Conservation (phyloP, 176 grass and related monocot species). For the Raddia distichophylla region DNA sequence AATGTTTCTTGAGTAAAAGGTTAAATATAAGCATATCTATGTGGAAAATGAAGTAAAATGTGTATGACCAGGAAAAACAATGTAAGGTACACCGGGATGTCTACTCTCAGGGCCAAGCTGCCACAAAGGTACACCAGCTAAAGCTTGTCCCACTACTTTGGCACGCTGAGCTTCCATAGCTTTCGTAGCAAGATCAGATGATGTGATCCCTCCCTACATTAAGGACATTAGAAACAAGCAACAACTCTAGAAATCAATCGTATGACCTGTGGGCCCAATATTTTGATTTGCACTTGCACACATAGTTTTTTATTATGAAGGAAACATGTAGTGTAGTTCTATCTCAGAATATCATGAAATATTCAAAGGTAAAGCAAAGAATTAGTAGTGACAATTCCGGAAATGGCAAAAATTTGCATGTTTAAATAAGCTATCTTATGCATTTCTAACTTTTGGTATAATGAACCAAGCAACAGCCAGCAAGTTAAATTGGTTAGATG, state of each 20-base stretch:
- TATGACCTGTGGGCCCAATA: neutral
- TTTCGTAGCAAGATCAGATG: conserved; percentile 97
- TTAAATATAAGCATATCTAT: conserved; percentile 32
- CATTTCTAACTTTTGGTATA: conserved; percentile 6
- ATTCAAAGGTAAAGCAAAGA: neutral
- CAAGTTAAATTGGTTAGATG: neutral
- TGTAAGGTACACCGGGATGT: conserved; percentile 93
- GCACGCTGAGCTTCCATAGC: conserved; percentile 85
- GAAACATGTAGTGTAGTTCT: conserved; percentile 22
- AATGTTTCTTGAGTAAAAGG: conserved; percentile 39
- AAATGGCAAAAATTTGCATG: conserved; percentile 4
- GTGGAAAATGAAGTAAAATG: conserved; percentile 18
- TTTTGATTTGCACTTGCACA: conserved; percentile 34
- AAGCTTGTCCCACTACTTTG: conserved; percentile 92
- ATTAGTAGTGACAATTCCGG: conserved; percentile 3
- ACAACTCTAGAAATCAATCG: conserved; percentile 33
- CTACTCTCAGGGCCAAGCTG: conserved; percentile 95
- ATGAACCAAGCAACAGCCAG: conserved; percentile 15
- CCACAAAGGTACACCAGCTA: conserved; percentile 94
- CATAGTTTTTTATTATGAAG: conserved; percentile 16
- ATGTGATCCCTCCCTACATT: conserved; percentile 94
- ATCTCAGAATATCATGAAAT: conserved; percentile 23
- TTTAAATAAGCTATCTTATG: conserved; percentile 9
- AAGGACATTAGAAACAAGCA: conserved; percentile 20
- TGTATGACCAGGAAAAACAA: conserved; percentile 94